Base-by-base conservation (phyloP, 2,329 filamentous ascomycete species). In the Curvularia sp. region DNA sequence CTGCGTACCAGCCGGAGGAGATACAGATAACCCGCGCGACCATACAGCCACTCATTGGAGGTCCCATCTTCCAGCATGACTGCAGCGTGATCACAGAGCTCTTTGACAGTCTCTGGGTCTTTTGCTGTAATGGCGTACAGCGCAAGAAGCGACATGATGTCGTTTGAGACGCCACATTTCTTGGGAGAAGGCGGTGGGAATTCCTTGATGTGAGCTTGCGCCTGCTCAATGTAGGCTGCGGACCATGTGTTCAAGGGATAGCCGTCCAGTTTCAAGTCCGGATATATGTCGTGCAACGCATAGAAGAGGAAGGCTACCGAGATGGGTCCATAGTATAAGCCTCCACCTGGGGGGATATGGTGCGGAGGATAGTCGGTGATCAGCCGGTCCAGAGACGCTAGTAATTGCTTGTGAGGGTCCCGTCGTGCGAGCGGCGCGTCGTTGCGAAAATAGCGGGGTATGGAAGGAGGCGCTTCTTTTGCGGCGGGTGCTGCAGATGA, bases 11-110 rank as follows among this genome's bases (percentile, higher is more conserved):
- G 77, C 0, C 89, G 82, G 39, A 92, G 80, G 42, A 90, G 78
- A 70, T 91, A 91, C 23, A 92, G 79, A 52, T 87, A 85, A 0
- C 89, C 89, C 1, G 89, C 86, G 10, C 87, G 82, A 5, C 89
- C 89, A 70, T 88, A 87, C 5, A 89, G 77, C 74, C 88, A 83
- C 68, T 91, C 89, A 53, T 89, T 86, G 42, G 80, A 79, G 25
- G 83, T 82, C 1, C 80, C 79, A 7, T 68, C 67, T 49, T 80
- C 77, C 10, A 80, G 73, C 48, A 81, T 82, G 46, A 84, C 80
- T 6, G 73, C 78, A 9, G 79, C 75, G 67, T 81, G 82, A 63
- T 82, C 79, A 72, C 81, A 83, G n/a, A 83, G 74, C 59, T 82
- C 78, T 50, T 76, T 76, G 10, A 80, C 81, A 60, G 82, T 82